Evolutionary conservation across 2,329 filamentous ascomycete genomes (phyloP).

Genomic region (Penicillium verrucosum): DNA sequence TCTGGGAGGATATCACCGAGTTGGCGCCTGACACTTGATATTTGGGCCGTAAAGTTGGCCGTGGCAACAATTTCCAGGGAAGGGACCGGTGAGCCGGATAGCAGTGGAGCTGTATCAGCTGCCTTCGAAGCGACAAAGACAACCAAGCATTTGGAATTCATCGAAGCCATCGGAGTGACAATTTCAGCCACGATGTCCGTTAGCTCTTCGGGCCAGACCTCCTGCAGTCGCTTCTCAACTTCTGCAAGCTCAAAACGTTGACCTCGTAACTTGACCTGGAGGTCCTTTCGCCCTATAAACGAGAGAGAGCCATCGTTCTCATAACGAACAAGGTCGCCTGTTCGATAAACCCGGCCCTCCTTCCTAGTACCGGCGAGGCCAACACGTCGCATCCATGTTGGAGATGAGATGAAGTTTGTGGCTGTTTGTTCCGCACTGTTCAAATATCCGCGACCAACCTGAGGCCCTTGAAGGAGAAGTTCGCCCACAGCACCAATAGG

Average conservation of each 20-base stretch:
- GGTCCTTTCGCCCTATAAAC: conserved; percentile 18
- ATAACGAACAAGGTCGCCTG: conserved; percentile 33
- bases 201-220: not conserved
- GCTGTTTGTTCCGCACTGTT: not conserved
- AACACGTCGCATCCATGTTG: not conserved
- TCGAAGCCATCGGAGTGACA: not conserved
- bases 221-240: conserved; percentile 9
- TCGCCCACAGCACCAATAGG: too few species aligned
- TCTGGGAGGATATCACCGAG: conserved; percentile 5
- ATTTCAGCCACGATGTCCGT: not conserved
- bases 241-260: conserved; percentile 16
- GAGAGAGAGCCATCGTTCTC: conserved; percentile 18
- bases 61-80: not conserved
- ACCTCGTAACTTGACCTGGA: conserved; percentile 22
- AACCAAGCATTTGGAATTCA: not conserved
- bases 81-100: not conserved
- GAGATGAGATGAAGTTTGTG: not conserved
- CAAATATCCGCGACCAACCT: too few species aligned
- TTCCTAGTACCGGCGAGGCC: not conserved
- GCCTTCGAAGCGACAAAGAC: conserved; percentile 4
- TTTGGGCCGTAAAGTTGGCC: not conserved
- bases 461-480: too few species aligned
- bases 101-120: not conserved
- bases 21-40: not conserved
- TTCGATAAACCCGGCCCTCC: conserved; percentile 28